phyloP scores from a whole-genome alignment of 768 basidiomycete genomes.

The Rickenella mellea region DNA sequence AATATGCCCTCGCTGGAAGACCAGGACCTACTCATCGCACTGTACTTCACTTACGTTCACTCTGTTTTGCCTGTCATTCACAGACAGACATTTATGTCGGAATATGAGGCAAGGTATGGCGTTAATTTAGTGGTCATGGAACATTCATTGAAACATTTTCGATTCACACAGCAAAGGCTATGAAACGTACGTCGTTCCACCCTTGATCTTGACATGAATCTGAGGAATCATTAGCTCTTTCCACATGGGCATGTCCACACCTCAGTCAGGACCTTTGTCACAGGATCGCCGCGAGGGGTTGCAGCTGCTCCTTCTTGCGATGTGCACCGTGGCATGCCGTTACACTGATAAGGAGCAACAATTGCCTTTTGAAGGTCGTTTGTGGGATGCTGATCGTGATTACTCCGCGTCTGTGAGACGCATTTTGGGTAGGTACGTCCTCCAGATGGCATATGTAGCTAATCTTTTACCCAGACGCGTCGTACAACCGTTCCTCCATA shows the following conservation, averaged over 20 bases:
- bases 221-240: slow-evolving; percentile 27
- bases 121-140: not conserved
- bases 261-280: no score
- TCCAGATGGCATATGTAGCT: no score
- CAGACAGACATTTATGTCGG: slow-evolving; percentile 56
- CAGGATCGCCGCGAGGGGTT: slow-evolving; percentile 54
- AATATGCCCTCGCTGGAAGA: slow-evolving; percentile 49
- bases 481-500: no score
- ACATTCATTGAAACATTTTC: slow-evolving; percentile 1
- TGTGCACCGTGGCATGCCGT: no score
- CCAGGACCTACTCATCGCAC: slow-evolving; percentile 59
- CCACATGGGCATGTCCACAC: slow-evolving; percentile 6
- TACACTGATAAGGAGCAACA: slow-evolving; percentile 36
- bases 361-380: no score
- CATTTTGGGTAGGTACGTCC: slow-evolving; percentile 52
- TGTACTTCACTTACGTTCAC: slow-evolving; percentile 81
- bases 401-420: no score
- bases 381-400: no score
- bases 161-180: not conserved
- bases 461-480: slow-evolving; percentile 24
- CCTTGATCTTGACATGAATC: slow-evolving; percentile 20
- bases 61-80: slow-evolving; percentile 78
- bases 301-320: no score
- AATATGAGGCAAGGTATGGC: slow-evolving; percentile 46
- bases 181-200: not conserved